Base-by-base conservation (phyloP, 805 yeast genomes). In the Kodamaea kaohsiungensis region DNA sequence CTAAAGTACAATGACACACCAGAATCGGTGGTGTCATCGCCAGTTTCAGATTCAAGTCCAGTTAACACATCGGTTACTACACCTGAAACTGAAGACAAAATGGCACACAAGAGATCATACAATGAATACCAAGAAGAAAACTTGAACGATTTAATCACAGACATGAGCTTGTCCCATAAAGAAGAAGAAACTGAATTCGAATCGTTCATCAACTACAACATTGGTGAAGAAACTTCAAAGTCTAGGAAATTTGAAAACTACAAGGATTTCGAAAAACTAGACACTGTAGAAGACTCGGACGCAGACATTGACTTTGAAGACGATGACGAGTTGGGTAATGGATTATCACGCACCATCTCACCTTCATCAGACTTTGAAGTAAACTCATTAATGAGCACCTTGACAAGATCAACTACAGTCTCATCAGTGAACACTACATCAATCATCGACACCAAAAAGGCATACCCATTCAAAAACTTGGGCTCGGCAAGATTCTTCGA, bases 371-470 rank as follows among this genome's bases (percentile, higher is more conserved):
- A 65, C 52, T 63, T 62, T 19, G 76, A 70, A 51, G 60, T 64
- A 10, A 66, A 71, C 53, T 68, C 72, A 49, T 63, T 75, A 49
- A 75, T 75, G 79, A 60, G 71, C 16, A 60, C 73, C 8, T 64
- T 75, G 50, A 76, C 79, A 0, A 58, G 79, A 51, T 72, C 78
- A 10, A 76, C 79, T 22, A 75, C 79, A 2, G 76, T 73, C 4
- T 68, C 74, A 13, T 52, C 54, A 17, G 55, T 59, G 40, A 55
- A 55, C 45, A 57, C 57, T 45, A 18, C 51, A 43, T 40, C 45
- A 10, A 8, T 40, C 5, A 53, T 58, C 45, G 59, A 56, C 30
- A 49, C 51, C 7, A 53, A 59, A 27, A 45, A 46, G 38, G 53
- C 45, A 15, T 57, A 55, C 43, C 59, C 64, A 3, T 58, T 57